Percentiles rank a stretch among this genome's conserved stretches.
phyloP scores from a whole-genome alignment of 78 protist genomes.

The Emiliania huxleyi region DNA sequence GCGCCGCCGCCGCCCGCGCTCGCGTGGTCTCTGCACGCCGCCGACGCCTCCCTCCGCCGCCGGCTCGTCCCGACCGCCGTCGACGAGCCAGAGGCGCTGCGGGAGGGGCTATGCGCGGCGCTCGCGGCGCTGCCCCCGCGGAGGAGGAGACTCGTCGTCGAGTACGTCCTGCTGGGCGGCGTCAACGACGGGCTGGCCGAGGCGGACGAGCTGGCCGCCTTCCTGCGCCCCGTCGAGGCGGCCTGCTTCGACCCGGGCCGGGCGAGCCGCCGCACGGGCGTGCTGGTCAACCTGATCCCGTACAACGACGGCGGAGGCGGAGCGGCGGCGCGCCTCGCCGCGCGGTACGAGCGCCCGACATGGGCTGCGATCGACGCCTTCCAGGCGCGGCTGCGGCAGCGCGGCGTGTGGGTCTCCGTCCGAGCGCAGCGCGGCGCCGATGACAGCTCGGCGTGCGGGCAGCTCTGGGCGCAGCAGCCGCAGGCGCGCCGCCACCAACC shows the following conservation, averaged over 20 bases:
- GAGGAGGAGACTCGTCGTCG: neutral
- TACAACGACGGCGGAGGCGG: constrained; percentile 24
- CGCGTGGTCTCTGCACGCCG: constrained; percentile 64
- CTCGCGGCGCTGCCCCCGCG: neutral
- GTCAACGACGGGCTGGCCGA: constrained; percentile 33
- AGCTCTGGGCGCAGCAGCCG: too few relatives aligned
- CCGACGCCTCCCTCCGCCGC: constrained; percentile 30
- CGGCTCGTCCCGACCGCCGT: constrained; percentile 49
- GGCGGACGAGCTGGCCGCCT: constrained; percentile 45
- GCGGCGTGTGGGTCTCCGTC: neutral
- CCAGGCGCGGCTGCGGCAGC: neutral
- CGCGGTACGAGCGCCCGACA: constrained; percentile 21
- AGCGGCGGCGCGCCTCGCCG: neutral
- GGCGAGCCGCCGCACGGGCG: neutral
- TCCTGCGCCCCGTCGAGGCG: neutral
- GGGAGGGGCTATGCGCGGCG: neutral
- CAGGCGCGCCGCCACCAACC: too few relatives aligned
- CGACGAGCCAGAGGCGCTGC: neutral
- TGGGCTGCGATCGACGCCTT: neutral
- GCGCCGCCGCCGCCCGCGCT: neutral
- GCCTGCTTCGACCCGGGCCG: constrained; percentile 1
- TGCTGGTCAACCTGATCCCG: constrained; percentile 58
- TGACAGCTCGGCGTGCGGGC: neutral
- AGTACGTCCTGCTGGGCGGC: constrained; percentile 47
- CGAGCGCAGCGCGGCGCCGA: neutral